phyloP scores from a whole-genome alignment of 2,329 filamentous ascomycete species.

The Fusarium sp. region DNA sequence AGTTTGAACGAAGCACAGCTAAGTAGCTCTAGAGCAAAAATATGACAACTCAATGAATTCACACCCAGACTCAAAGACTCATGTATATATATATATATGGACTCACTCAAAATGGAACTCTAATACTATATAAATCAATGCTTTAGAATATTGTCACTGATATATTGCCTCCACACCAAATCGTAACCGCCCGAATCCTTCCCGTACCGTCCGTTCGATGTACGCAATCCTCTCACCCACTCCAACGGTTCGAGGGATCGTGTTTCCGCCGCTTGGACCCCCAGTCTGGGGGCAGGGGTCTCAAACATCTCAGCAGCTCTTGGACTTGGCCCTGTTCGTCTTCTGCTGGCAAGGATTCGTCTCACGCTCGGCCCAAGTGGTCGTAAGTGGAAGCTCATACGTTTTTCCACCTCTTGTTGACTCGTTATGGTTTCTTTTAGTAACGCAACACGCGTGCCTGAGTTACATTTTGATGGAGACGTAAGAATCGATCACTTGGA shows the following conservation, averaged over 20 bases:
- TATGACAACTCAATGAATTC: neutral
- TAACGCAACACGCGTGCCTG: constrained; percentile 13
- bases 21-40: neutral
- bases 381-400: constrained; percentile 43
- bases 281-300: constrained; percentile 22
- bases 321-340: constrained; percentile 10
- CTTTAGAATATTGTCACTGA: constrained; percentile 18
- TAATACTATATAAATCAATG: neutral
- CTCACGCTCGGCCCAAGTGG: constrained; percentile 15
- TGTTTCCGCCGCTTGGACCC: neutral
- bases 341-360: constrained; percentile 23
- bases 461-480: constrained; percentile 5
- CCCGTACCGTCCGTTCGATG: neutral
- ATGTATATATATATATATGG: neutral
- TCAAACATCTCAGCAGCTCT: constrained; percentile 8
- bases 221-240: constrained; percentile 22
- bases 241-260: constrained; percentile 28
- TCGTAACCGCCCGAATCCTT: constrained; percentile 21
- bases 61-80: neutral
- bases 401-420: constrained; percentile 14
- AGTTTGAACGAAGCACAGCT: neutral
- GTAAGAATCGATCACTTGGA: constrained; percentile 15
- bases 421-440: constrained; percentile 13
- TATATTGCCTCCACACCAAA: constrained; percentile 13
- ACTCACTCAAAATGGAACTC: neutral